Evolutionary conservation across 148 eudicot species (phyloP).

Genomic region (Silene latifolia): DNA sequence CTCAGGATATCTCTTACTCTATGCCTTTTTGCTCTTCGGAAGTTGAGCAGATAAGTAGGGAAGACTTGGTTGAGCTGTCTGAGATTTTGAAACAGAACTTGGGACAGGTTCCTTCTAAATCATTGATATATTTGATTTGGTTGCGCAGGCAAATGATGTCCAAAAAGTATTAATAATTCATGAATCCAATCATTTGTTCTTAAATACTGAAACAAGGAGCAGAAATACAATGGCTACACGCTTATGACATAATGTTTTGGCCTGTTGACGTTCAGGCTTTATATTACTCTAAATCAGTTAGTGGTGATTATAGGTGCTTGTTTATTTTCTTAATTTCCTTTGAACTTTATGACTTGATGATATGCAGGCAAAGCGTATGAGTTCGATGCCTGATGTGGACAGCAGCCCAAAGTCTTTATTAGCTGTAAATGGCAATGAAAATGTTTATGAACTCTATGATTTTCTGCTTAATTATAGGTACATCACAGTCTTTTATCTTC

Average conservation of each 20-base stretch:
- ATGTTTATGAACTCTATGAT: constrained; percentile 81
- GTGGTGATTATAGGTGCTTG: background rate
- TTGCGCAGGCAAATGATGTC: background rate
- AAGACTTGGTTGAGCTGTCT: constrained; percentile 89
- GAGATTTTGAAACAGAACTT: constrained; percentile 85
- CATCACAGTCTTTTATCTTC: background rate
- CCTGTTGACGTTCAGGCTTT: background rate
- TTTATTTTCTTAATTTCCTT: background rate
- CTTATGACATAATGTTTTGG: constrained; percentile 6
- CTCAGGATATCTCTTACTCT: constrained; percentile 68
- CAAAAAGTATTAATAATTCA: background rate
- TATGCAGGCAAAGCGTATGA: constrained; percentile 59
- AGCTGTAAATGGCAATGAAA: constrained; percentile 60
- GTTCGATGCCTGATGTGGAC: constrained; percentile 60
- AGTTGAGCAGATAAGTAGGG: constrained; percentile 67
- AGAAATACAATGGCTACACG: background rate
- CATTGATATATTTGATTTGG: constrained; percentile 9
- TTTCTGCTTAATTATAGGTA: constrained; percentile 73
- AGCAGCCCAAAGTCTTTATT: constrained; percentile 74
- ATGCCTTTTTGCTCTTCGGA: constrained; percentile 83
- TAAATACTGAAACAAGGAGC: background rate
- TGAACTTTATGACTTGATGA: background rate
- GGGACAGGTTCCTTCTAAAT: constrained; percentile 60
- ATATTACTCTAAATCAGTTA: too few relatives aligned
- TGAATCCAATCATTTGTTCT: background rate